Evolutionary conservation across 2,329 filamentous ascomycete genomes (phyloP).

Genomic region (Mycogone perniciosa): DNA sequence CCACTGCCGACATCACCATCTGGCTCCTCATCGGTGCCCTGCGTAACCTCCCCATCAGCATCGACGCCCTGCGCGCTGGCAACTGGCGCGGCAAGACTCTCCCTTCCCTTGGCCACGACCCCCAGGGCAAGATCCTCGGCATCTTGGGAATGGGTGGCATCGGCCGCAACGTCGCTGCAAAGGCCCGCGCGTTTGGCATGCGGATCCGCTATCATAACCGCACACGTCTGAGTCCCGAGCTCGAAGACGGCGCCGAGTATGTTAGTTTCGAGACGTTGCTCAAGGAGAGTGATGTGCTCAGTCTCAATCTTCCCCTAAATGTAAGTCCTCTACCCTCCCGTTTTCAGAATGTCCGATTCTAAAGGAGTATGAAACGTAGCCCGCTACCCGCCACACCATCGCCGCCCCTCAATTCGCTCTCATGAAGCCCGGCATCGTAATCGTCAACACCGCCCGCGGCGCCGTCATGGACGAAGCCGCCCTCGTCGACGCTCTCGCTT

Average conservation of each 20-base stretch:
- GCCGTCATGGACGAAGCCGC: constrained; percentile 78
- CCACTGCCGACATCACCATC: constrained; percentile 74
- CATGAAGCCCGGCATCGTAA: constrained; percentile 72
- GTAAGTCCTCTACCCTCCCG: constrained; percentile 43
- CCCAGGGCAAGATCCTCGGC: constrained; percentile 69
- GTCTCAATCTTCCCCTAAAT: constrained; percentile 74
- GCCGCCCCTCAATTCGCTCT: constrained; percentile 61
- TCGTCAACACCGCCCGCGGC: constrained; percentile 78
- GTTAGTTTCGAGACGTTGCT: constrained; percentile 70
- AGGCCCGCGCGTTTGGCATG: constrained; percentile 72
- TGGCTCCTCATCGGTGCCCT: constrained; percentile 78
- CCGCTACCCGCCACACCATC: constrained; percentile 68
- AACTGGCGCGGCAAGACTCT: constrained; percentile 58
- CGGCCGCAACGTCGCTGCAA: constrained; percentile 67
- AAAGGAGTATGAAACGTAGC: constrained; percentile 25
- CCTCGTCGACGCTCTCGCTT: constrained; percentile 65
- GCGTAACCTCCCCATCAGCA: constrained; percentile 62
- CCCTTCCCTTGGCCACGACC: constrained; percentile 64
- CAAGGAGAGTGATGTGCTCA: constrained; percentile 65
- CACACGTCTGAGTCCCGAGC: constrained; percentile 48
- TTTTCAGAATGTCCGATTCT: neutral
- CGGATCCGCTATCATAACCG: constrained; percentile 70
- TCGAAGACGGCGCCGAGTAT: constrained; percentile 55
- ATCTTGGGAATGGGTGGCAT: constrained; percentile 86
- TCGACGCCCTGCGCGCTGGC: constrained; percentile 58